Percentiles rank a stretch among this genome's conserved stretches.
Conservation (phyloP, 1,139 yeast genomes). For the Debaryomyces robertsiae region DNA sequence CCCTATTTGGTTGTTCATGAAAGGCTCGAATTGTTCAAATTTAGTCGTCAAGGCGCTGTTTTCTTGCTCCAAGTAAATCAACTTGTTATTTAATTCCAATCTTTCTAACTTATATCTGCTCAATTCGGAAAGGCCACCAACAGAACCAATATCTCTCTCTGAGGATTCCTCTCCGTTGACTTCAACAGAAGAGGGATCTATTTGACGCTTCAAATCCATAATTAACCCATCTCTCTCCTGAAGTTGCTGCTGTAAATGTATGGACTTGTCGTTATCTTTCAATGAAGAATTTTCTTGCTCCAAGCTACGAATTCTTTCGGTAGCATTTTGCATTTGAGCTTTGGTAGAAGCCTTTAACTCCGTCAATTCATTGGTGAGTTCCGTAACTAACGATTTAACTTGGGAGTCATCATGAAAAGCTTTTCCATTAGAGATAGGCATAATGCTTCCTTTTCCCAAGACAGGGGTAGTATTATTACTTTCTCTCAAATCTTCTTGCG, state of each 20-base stretch:
- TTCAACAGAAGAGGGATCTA: slow-evolving; percentile 36
- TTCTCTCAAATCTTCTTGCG: slow-evolving; percentile 6
- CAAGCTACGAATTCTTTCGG: slow-evolving; percentile 48
- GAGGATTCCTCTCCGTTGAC: slow-evolving; percentile 26
- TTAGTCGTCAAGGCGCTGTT: slow-evolving; percentile 44
- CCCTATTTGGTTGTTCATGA: slow-evolving; percentile 57
- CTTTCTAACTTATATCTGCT: slow-evolving; percentile 43
- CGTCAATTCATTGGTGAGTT: slow-evolving; percentile 50
- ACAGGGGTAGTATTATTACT: slow-evolving; percentile 18
- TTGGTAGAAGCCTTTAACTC: slow-evolving; percentile 49
- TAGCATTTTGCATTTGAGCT: slow-evolving; percentile 55
- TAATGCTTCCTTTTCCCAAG: slow-evolving; percentile 1
- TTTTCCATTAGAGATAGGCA: background rate
- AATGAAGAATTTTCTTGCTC: slow-evolving; percentile 46
- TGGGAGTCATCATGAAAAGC: slow-evolving; percentile 23
- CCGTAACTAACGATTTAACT: slow-evolving; percentile 39
- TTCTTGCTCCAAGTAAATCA: slow-evolving; percentile 50
- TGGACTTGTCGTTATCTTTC: slow-evolving; percentile 21
- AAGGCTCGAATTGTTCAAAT: slow-evolving; percentile 51
- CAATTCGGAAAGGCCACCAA: slow-evolving; percentile 28
- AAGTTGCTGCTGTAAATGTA: slow-evolving; percentile 27
- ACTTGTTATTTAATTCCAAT: slow-evolving; percentile 48
- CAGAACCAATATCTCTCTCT: slow-evolving; percentile 10
- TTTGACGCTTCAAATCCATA: slow-evolving; percentile 35
- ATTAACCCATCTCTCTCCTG: slow-evolving; percentile 39